Evolutionary conservation across 2,329 filamentous ascomycete genomes (phyloP), one percentile per base, ranked within the genome.

Genomic region (Fusarium secorum): DNA sequence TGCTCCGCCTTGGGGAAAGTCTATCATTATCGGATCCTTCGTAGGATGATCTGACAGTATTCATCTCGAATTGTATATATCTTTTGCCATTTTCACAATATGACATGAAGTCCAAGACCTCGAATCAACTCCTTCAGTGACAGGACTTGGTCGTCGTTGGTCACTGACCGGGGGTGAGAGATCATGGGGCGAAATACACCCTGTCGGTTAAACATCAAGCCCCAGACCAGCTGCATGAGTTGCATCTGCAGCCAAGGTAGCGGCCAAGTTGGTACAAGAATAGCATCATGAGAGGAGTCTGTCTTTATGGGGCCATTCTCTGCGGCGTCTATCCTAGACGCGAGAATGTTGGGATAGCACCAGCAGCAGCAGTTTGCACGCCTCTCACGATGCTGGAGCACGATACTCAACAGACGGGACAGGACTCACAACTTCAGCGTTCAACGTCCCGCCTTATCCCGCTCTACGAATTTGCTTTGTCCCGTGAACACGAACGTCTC

Each of bases 281-380:
- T 72, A 72, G 70, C 63, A 73, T 68, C 70, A 64, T 32, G 39
- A 52, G 63, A 46, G 39, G 46, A 65, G 45, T 52, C 45, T n/a
- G 17, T 61, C 18, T 32, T 55, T 26, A 39, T 30, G 49, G 48
- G 64, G 38, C 24, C 44, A 57, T 48, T 32, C 60, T 49, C 41
- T 59, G 41, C 51, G 51, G 66, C 70, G 70, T 72, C 57, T 73
- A 70, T 49, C n/a, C 54, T 71, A 72, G 66, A 60, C 70, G 70
- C 70, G 56, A 54, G 39, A 49, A 49, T 33, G 32, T n/a, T 60
- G 55, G 33, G 18, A 30, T 35, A 68, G n/a, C 41, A 36, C 17
- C 26, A 28, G 33, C 30, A 36, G 13, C 22, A 33, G 38, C 26
- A 52, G 30, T 36, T 61, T 51, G 36, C 26, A 49, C 20, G 53